Base-by-base conservation (phyloP, 1,139 yeast genomes). In the Kodamaea alishanica region DNA sequence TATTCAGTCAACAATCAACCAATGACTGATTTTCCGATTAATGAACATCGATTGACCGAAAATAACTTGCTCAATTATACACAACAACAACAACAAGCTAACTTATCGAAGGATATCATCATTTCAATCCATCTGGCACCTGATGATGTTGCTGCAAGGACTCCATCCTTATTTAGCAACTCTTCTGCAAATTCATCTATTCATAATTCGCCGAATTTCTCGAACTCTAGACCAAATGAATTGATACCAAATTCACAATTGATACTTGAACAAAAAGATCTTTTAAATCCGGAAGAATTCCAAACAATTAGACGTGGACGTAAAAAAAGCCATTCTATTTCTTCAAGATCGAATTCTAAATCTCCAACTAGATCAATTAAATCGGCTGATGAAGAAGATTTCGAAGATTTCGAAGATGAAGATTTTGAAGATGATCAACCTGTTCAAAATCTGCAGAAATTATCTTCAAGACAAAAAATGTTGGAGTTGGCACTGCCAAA, bases 401-500 rank as follows among this genome's bases (percentile, higher is more conserved):
- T 43, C n/a, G 48, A 45, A 6, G 41, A 37, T 24, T 40, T 41
- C 32, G 45, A 52, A 26, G 43, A 46, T 22, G 43, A 45, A 8
- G 40, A 35, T 38, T 43, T 38, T 33, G 45, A 38, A 7, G 33
- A 40, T 6, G 34, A 32, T 5, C 45, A 38, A 15, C 33, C 29
- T 5, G 27, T 26, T 24, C 35, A 30, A 8, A 32, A 32, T 6
- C n/a, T 36, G 3, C 20, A 15, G 4, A 51, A 43, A 6, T 46
- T 61, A 9, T 55, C 71, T 1, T 58, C 70, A 6, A 61, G 85
- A 38, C 85, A 79, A 37, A 79, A 81, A 52, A 73, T 81, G 71
- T 56, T 81, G 32, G 85, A 80, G 51, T 62, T 82, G 49, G 87
- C 87, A 1, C 66, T 73, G 12, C 75, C 79, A 1, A 68, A 68